Percentiles rank a stretch among this genome's conserved stretches.
These are phyloP conservation scores for Cystoderma amianthinum DNA, from an alignment of 768 basidiomycete genomes.

Conservation along the genomic window DNA sequence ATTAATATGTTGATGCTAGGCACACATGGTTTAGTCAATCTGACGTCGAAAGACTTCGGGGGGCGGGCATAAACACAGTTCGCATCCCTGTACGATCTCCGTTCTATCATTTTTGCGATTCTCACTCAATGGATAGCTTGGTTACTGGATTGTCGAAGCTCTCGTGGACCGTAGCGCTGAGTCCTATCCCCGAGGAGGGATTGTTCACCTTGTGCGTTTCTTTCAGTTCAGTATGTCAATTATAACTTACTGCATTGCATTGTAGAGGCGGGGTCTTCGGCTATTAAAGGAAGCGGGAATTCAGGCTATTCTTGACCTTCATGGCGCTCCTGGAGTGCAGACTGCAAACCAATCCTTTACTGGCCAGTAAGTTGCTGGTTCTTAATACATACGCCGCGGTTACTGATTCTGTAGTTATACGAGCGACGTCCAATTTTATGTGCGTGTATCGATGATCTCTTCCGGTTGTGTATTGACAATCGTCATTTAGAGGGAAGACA, in stretches of 20 bases:
- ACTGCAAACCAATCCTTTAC: constrained; percentile 57
- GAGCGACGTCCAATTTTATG: constrained; percentile 65
- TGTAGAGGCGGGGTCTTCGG: constrained; percentile 55
- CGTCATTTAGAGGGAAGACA: constrained; percentile 48
- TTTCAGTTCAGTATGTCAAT: neutral
- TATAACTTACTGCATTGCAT: neutral
- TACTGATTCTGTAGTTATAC: constrained; percentile 65
- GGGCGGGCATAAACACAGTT: constrained; percentile 64
- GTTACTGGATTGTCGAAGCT: constrained; percentile 72
- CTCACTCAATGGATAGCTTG: too few species aligned
- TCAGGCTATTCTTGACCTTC: constrained; percentile 56
- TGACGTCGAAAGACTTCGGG: constrained; percentile 49
- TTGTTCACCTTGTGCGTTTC: constrained; percentile 48
- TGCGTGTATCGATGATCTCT: constrained; percentile 24
- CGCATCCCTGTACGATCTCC: constrained; percentile 55
- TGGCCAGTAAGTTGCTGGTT: constrained; percentile 39
- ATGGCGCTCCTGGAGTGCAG: constrained; percentile 68
- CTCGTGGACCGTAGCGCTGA: constrained; percentile 58
- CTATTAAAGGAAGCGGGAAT: constrained; percentile 61
- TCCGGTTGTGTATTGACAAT: neutral
- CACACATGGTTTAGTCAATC: constrained; percentile 63
- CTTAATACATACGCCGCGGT: neutral
- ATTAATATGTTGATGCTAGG: constrained; percentile 23
- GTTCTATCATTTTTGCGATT: constrained; percentile 1
- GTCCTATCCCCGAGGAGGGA: constrained; percentile 64